Percentiles rank a stretch among this genome's conserved stretches.
Evolutionary conservation across 805 yeast genomes (phyloP).

Genomic region (Ogataea ramenticola): DNA sequence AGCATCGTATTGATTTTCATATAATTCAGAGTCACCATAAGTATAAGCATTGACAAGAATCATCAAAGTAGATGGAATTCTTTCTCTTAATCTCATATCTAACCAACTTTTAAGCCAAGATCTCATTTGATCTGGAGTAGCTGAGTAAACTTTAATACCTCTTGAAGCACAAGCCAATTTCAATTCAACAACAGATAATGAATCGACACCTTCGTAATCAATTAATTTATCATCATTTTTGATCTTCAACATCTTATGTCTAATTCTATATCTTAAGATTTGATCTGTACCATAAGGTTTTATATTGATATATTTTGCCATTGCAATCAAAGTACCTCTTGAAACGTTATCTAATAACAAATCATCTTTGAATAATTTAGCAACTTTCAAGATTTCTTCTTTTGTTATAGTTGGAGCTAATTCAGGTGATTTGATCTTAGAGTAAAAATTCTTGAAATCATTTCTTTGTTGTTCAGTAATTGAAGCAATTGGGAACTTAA

Average conservation of each 20-base stretch:
- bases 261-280: conserved; percentile 83
- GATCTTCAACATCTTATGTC: conserved; percentile 80
- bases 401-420: conserved; percentile 43
- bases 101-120: conserved; percentile 81
- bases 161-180: conserved; percentile 88
- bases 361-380: conserved; percentile 89
- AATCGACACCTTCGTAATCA: conserved; percentile 86
- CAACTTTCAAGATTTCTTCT: conserved; percentile 72
- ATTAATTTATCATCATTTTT: conserved; percentile 87
- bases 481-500: conserved; percentile 54
- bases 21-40: conserved; percentile 63
- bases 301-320: conserved; percentile 84
- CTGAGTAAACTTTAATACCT: conserved; percentile 78
- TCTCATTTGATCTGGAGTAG: conserved; percentile 69
- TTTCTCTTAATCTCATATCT: conserved; percentile 76
- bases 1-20: conserved; percentile 63
- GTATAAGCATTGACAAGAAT: conserved; percentile 83
- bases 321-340: conserved; percentile 84
- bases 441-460: conserved; percentile 71
- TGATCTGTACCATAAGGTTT: conserved; percentile 90
- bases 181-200: conserved; percentile 74
- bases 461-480: conserved; percentile 66
- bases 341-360: conserved; percentile 86
- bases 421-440: conserved; percentile 53
- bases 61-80: conserved; percentile 83